A percentile compares a stretch with the other conserved stretches of the same genome.
These are phyloP conservation scores for Aegilops umbellulata DNA, from an alignment of 176 grass and related monocot genomes.

Conservation along the genomic window DNA sequence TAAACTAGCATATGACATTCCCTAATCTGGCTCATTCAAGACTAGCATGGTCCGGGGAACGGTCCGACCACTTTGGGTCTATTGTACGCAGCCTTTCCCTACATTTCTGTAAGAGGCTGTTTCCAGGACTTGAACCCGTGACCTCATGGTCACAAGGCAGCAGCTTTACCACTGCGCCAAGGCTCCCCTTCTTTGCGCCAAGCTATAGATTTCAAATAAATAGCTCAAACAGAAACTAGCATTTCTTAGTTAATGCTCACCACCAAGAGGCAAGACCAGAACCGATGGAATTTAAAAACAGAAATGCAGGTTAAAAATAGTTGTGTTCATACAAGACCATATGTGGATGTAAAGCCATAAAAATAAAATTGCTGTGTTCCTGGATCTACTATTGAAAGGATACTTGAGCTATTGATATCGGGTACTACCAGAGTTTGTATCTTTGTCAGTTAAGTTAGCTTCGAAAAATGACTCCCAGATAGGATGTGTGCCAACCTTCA, in stretches of 20 bases:
- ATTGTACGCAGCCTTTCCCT: too few species aligned
- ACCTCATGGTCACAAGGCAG: too few species aligned
- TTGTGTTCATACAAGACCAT: conserved; percentile 5
- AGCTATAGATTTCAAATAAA: conserved; percentile 1
- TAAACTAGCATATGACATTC: background rate
- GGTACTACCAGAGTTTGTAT: conserved; percentile 50
- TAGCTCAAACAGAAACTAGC: background rate
- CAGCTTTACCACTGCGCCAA: too few species aligned
- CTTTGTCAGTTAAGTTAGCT: conserved; percentile 44
- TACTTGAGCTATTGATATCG: background rate
- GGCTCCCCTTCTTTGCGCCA: background rate
- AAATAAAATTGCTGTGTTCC: background rate
- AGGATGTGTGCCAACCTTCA: conserved; percentile 57
- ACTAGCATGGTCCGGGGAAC: too few species aligned
- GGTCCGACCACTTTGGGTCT: too few species aligned
- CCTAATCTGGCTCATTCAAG: conserved; percentile 5
- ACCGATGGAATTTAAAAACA: conserved; percentile 11
- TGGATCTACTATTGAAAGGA: conserved; percentile 5
- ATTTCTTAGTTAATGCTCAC: background rate
- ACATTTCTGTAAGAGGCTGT: too few species aligned
- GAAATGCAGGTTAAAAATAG: background rate
- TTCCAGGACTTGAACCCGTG: too few species aligned
- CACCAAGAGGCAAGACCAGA: background rate
- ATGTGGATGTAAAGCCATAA: background rate
- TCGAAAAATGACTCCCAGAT: conserved; percentile 92